A percentile compares a stretch with the other conserved stretches of the same genome.
Evolutionary conservation across 148 eudicot species (phyloP).

Genomic region (Chenopodium berlandieri): DNA sequence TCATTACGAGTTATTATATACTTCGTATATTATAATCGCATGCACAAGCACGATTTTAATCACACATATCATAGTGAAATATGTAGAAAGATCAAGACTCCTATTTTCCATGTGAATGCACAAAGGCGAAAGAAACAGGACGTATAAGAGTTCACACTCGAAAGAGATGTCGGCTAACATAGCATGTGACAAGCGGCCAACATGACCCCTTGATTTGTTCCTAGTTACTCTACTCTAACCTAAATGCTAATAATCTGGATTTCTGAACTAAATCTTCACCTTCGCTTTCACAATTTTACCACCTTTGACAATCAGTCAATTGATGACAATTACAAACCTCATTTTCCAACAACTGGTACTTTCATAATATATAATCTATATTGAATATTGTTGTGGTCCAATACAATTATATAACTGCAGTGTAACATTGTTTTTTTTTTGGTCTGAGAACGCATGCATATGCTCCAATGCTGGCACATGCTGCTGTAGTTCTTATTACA

Average conservation of each 20-base stretch:
- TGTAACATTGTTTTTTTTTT: neutral
- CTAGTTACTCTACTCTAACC: neutral
- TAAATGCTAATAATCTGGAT: neutral
- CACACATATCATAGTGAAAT: neutral
- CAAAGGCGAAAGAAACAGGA: slow-evolving; percentile 11
- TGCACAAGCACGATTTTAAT: no score
- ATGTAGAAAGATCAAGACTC: neutral
- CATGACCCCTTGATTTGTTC: slow-evolving; percentile 19
- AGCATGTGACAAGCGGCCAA: slow-evolving; percentile 19
- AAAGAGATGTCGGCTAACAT: slow-evolving; percentile 22
- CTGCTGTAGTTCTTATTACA: no score
- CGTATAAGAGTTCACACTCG: slow-evolving; percentile 4
- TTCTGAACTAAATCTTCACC: neutral
- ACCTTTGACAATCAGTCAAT: neutral
- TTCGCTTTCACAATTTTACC: slow-evolving; percentile 7
- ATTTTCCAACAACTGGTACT: neutral
- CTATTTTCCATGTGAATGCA: slow-evolving; percentile 24
- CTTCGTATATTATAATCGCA: no score
- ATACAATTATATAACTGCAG: neutral
- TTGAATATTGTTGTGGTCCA: neutral
- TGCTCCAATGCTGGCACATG: neutral
- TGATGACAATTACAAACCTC: neutral
- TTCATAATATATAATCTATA: neutral
- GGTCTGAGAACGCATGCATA: neutral
- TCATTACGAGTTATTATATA: no score